Evolutionary conservation across 129 eudicot genomes (phyloP), one percentile per base, ranked within the genome.

Genomic region (Glebionis coronaria): DNA sequence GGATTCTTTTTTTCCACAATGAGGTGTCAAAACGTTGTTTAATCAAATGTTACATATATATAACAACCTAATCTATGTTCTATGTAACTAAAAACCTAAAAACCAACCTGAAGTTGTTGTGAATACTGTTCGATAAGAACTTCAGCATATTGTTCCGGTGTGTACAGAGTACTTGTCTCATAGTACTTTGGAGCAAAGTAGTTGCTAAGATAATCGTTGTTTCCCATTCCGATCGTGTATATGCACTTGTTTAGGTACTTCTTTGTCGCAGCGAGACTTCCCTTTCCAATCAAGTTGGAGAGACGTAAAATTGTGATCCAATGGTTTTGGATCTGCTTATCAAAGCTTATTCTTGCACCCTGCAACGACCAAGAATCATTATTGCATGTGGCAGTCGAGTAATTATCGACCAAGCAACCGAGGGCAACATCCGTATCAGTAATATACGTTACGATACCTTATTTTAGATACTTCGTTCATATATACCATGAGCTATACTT

Each of bases 141-240:
- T 1, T 57, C 25, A 0, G 96, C 90, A 62, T 62, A 88, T 54
- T 71, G 68, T 9, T 83, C 82, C 0, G 93, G 93, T 0, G 87
- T 75, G 44, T 69, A 76, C 3, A 53, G 1, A 5, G 5, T 49
- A 20, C 93, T 81, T 4, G 93, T 60, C 8, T 64, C 56, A 20
- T 16, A 46, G 40, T 55, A 45, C 16, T 58, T 45, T 0, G 90
- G 86, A 51, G 44, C 7, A 4, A 68, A 82, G 73, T 85, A 88
- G 75, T 88, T 88, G 85, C 73, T 83, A 15, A 88, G 58, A 62
- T 85, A 88, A 63, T 88, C 96, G 38, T 88, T 88, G 56, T 54
- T 83, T 27, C 96, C 96, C 61, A 83, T 79, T 49, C 77, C 74
- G 1, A 88, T 85, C 0, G 75, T 58, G 74, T 85, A 88, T 8